Conservation (phyloP, 352 stramenopile species). For the Bremia lactucae region DNA sequence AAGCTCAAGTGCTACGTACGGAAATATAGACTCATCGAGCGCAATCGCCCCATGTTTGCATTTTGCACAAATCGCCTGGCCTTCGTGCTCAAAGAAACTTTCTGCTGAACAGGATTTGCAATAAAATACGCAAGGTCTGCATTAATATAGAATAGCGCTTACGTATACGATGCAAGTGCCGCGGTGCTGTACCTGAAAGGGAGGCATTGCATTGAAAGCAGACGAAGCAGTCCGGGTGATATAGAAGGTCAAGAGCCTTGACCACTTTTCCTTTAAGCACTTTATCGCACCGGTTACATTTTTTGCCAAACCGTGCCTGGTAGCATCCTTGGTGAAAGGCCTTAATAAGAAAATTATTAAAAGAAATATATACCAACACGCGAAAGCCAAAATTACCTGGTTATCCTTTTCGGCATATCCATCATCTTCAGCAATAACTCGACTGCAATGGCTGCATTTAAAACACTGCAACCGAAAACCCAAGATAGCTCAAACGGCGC, state of each 20-base stretch:
- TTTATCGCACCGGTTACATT: slow-evolving; percentile 67
- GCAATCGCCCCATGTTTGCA: slow-evolving; percentile 73
- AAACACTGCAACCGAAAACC: slow-evolving; percentile 40
- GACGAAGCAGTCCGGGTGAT: slow-evolving; percentile 77
- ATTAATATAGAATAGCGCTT: slow-evolving; percentile 12
- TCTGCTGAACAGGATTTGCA: slow-evolving; percentile 50
- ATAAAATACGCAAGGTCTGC: slow-evolving; percentile 6
- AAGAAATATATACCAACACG: slow-evolving; percentile 1
- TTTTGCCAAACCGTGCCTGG: slow-evolving; percentile 67
- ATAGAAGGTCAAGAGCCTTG: slow-evolving; percentile 76
- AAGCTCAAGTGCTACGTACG: slow-evolving; percentile 28
- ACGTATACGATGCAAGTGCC: not conserved
- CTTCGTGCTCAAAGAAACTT: slow-evolving; percentile 77
- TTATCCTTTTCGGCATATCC: slow-evolving; percentile 77
- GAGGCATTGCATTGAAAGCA: slow-evolving; percentile 68
- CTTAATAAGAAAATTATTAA: slow-evolving; percentile 16
- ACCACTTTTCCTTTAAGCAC: slow-evolving; percentile 78
- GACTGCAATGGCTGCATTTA: slow-evolving; percentile 67
- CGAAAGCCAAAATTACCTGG: slow-evolving; percentile 24
- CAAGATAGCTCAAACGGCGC: not conserved
- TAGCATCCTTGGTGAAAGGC: slow-evolving; percentile 77
- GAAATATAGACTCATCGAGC: slow-evolving; percentile 25
- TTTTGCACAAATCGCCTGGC: slow-evolving; percentile 61
- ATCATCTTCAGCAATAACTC: slow-evolving; percentile 64
- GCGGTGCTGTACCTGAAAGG: slow-evolving; percentile 40